Percentiles rank a stretch among this genome's conserved stretches.
Conservation (phyloP, 2,329 filamentous ascomycete species). For the Chaetomium sp. region DNA sequence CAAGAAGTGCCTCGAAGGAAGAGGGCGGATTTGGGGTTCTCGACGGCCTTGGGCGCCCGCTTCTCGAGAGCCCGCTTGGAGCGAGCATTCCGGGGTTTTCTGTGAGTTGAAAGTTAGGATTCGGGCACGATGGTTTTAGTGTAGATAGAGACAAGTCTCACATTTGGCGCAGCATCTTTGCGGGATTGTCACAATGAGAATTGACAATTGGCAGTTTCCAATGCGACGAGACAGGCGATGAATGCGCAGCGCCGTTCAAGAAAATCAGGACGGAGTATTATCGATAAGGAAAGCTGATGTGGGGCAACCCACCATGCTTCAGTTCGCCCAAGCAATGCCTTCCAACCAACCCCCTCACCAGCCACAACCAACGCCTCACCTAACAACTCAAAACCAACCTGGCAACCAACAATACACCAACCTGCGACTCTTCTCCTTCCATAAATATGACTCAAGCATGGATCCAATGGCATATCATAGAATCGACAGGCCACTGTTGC, state of each 20-base stretch:
- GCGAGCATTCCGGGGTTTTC: constrained; percentile 72
- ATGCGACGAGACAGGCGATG: neutral
- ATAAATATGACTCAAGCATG: no score
- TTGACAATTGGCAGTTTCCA: constrained; percentile 1
- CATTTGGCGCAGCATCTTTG: constrained; percentile 54
- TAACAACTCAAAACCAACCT: neutral
- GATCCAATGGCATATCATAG: neutral
- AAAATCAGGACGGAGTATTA: constrained; percentile 30
- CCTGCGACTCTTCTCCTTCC: neutral
- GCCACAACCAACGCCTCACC: neutral
- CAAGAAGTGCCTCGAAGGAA: constrained; percentile 87
- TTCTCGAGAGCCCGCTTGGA: constrained; percentile 94
- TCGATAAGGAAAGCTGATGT: constrained; percentile 31
- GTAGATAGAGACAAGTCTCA: constrained; percentile 36
- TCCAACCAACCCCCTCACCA: neutral
- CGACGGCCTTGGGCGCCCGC: constrained; percentile 82
- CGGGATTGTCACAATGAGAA: neutral
- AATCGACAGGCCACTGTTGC: neutral
- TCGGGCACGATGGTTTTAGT: neutral
- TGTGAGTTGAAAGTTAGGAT: constrained; percentile 34
- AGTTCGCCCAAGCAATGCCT: no score
- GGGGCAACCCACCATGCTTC: constrained; percentile 4
- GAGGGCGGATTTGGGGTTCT: constrained; percentile 88
- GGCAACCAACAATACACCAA: neutral
- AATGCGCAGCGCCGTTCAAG: constrained; percentile 17